Conservation (phyloP, 495 filamentous ascomycete genomes). For the Articulospora tetracladia region DNA sequence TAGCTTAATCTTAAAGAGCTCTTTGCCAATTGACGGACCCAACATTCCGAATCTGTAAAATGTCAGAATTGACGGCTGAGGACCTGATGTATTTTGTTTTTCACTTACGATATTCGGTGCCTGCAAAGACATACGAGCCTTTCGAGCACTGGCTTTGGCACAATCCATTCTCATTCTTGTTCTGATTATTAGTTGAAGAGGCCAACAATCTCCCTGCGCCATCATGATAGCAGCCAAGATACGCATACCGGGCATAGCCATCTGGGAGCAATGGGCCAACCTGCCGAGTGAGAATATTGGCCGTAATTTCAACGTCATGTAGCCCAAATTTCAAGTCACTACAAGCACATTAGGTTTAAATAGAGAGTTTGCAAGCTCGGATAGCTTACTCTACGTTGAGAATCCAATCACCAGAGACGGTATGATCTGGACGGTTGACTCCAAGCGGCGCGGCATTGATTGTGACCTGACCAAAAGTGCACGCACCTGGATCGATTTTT, state of each 20-base stretch:
- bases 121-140: constrained; percentile 23
- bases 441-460: constrained; percentile 15
- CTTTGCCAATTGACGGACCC: background rate
- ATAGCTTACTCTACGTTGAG: constrained; percentile 12
- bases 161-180: constrained; percentile 23
- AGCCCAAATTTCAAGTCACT: constrained; percentile 12
- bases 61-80: background rate
- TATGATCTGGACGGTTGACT: constrained; percentile 13
- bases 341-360: background rate
- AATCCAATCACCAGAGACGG: constrained; percentile 17
- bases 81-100: background rate
- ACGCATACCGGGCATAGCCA: constrained; percentile 21
- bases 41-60: background rate
- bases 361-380: background rate
- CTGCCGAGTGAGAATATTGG: constrained; percentile 20
- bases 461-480: constrained; percentile 12
- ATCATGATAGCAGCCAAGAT: constrained; percentile 31
- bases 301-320: constrained; percentile 15
- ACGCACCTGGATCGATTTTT: constrained; percentile 14
- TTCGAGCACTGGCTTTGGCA: background rate
- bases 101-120: constrained; percentile 21
- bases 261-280: constrained; percentile 24
- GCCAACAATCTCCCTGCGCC: constrained; percentile 22
- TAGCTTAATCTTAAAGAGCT: background rate
- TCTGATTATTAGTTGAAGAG: background rate